Evolutionary conservation across 441 rosid species (phyloP).

Genomic region (Gossypium schwendimanii): DNA sequence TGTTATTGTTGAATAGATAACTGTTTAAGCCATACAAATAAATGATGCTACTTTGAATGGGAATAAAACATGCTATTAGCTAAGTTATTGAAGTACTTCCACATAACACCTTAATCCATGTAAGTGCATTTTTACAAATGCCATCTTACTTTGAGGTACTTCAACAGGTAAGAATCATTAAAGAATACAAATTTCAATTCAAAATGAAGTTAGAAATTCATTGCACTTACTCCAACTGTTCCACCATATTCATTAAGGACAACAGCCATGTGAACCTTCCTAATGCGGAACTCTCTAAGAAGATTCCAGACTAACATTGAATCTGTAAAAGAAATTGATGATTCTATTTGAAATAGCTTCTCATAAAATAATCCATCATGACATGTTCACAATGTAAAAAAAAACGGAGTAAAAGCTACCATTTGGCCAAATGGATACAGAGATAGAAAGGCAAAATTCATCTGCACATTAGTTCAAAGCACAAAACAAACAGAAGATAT

Average conservation of each 20-base stretch:
- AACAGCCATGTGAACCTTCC: conserved; percentile 99
- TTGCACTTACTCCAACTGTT: conserved; percentile 83
- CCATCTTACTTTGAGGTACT: neutral
- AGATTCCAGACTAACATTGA: conserved; percentile 99
- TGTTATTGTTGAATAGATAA: neutral
- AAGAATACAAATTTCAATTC: neutral
- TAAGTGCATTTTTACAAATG: neutral
- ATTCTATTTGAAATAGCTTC: conserved; percentile 5
- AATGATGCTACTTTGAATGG: neutral
- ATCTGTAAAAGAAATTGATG: conserved; percentile 47
- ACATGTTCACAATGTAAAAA: neutral
- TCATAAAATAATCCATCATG: neutral
- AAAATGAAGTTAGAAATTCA: neutral
- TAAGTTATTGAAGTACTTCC: neutral
- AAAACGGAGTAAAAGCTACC: neutral
- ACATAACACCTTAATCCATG: neutral
- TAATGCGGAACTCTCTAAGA: conserved; percentile 96
- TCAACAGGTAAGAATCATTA: neutral
- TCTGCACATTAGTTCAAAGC: neutral
- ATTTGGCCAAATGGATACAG: neutral
- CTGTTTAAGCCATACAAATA: neutral
- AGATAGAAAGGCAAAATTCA: neutral
- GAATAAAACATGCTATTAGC: neutral
- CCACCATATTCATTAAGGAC: conserved; percentile 99
- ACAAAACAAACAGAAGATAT: neutral